Base-by-base conservation (phyloP, 257 asterid genomes). In the Euphrasia confusa region DNA sequence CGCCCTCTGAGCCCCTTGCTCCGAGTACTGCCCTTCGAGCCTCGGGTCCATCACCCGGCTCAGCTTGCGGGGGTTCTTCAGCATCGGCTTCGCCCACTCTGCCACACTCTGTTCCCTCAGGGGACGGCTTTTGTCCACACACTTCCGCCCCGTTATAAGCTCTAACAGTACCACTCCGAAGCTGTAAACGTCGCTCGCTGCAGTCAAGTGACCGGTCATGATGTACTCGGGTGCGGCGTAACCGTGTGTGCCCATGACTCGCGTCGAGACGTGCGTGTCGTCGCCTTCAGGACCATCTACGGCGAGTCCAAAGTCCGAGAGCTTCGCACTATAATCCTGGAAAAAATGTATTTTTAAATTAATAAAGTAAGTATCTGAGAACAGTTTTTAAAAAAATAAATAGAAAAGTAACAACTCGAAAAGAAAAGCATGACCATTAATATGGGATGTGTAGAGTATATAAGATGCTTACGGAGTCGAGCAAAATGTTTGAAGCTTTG, bases 281-380 rank as follows among this genome's bases (percentile, higher is more conserved):
- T 91, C 98, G 39, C 94, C 98, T 71, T 91, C 96, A 0, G 98
- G 98, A 21, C 98, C 98, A 61, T 88, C 98, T 59, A 76, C 86
- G 1, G 96, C 98, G 0, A 91, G 87, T 4, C 98, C 98, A 3
- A 91, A 91, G 70, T 91, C 98, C 0, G 98, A 91, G 52, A 91
- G 85, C 70, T 91, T 91, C 5, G 94, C 87, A 0, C 84, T 88
- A 53, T 78, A 91, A 55, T 91, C 98, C 98, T 90, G 74, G 24
- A 0, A 21, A 21, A 21, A 21, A 21, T 21, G 24, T 21, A 21
- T 21, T 21, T 21, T 21, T 21, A 21, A 21, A 21, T 21, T 21
- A 21, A 21, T 21, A 21, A 21, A 21, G 24, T 21, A 21, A 21
- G 24, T 21, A 21, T 0, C 24, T 21, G 24, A 21, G n/a, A n/a